phyloP scores from a whole-genome alignment of 768 basidiomycete genomes.

The Lactarius quietus region DNA sequence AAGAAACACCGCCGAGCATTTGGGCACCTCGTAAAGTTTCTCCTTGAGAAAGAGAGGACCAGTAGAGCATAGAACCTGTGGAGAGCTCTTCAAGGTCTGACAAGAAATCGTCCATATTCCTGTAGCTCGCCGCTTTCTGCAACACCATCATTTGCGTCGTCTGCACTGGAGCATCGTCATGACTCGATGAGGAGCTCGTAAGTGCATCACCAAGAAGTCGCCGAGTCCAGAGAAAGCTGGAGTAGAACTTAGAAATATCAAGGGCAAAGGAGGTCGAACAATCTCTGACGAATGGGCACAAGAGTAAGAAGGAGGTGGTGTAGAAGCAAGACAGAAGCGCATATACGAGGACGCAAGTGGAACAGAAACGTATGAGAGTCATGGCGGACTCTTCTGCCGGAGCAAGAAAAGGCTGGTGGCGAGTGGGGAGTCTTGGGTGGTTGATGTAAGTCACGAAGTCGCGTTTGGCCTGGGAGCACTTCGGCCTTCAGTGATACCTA shows the following conservation, averaged over 20 bases:
- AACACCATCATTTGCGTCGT: conserved; percentile 12
- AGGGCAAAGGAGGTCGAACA: conserved; percentile 20
- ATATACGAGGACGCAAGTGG: conserved; percentile 16
- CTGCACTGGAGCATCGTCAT: background rate
- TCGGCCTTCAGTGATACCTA: too few relatives aligned
- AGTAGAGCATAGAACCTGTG: conserved; percentile 7
- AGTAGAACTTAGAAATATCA: conserved; percentile 11
- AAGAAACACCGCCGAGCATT: conserved; percentile 1
- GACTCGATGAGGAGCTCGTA: background rate
- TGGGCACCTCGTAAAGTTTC: background rate
- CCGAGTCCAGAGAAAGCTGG: conserved; percentile 12
- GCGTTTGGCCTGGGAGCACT: too few relatives aligned
- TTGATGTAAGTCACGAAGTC: too few relatives aligned
- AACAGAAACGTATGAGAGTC: conserved; percentile 12
- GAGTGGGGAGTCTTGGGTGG: too few relatives aligned
- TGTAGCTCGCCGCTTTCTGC: conserved; percentile 11
- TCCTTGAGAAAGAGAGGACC: conserved; percentile 11
- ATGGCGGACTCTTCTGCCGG: background rate
- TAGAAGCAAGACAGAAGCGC: conserved; percentile 22
- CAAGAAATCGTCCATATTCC: conserved; percentile 14
- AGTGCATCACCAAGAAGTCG: background rate
- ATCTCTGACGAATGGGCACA: conserved; percentile 24
- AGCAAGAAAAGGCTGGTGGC: too few relatives aligned
- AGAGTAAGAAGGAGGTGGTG: conserved; percentile 23
- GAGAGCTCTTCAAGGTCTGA: conserved; percentile 7